Evolutionary conservation across 495 filamentous ascomycete species (phyloP).

Genomic region (Penicillium pulvis): DNA sequence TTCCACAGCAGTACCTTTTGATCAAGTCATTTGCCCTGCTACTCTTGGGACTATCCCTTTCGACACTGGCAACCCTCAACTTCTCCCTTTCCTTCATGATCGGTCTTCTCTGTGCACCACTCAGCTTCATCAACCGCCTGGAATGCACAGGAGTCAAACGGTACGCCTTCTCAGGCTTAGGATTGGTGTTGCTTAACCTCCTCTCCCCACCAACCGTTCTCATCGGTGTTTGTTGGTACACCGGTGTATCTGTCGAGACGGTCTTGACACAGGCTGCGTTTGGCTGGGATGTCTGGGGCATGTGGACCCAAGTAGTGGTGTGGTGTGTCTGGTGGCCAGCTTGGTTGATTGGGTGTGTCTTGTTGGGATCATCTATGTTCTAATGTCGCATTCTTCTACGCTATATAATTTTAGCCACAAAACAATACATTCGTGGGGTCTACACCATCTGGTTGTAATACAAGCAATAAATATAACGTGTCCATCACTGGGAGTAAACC

Average conservation of each 20-base stretch:
- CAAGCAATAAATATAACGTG: constrained; percentile 12
- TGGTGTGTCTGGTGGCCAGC: constrained; percentile 99
- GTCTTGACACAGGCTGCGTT: constrained; percentile 78
- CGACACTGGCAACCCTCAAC: constrained; percentile 92
- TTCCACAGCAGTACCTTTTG: constrained; percentile 69
- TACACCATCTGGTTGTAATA: background rate
- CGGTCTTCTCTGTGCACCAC: constrained; percentile 73
- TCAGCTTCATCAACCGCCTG: constrained; percentile 68
- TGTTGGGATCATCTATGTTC: constrained; percentile 48
- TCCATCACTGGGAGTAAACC: constrained; percentile 9
- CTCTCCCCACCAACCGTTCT: constrained; percentile 69
- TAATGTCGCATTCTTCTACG: constrained; percentile 12
- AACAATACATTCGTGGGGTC: background rate
- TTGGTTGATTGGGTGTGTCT: constrained; percentile 71
- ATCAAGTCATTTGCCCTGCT: constrained; percentile 91
- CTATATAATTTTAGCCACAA: background rate
- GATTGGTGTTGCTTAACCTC: constrained; percentile 51
- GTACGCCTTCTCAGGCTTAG: constrained; percentile 25
- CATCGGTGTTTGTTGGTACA: constrained; percentile 51
- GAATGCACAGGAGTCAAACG: constrained; percentile 28
- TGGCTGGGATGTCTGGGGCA: constrained; percentile 88
- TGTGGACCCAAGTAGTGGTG: constrained; percentile 86
- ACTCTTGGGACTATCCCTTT: constrained; percentile 85
- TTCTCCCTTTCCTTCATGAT: constrained; percentile 89
- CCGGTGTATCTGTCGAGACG: constrained; percentile 49